Base-by-base conservation (phyloP, 306 rosid genomes). In the Corylus avellana region DNA sequence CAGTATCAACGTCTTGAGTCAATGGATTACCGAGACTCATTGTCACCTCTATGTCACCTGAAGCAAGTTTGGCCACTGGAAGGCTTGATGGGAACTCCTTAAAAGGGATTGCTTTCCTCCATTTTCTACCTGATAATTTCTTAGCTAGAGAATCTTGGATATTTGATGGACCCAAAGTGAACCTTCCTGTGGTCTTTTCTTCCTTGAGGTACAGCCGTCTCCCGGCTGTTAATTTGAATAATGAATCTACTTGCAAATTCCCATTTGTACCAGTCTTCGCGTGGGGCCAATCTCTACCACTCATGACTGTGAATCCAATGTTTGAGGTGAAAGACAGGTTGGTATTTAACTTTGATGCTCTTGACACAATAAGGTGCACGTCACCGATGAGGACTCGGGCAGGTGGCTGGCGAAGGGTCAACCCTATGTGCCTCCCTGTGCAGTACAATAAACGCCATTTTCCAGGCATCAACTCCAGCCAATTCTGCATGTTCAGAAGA, bases 71-170 rank as follows among this genome's bases (percentile, higher is more conserved):
- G 56, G 93, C 94, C 56, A 90, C 96, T 0, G 97, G 92, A 76
- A 95, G 98, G 86, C 98, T 92, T 14, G 96, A 89, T 0, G 98
- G 98, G 54, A 91, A 84, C 92, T 95, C 98, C 86, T 92, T 85
- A 72, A 95, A 91, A 25, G 97, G 98, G 49, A 81, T 70, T 55
- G 87, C 85, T 83, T 92, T 95, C 75, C 82, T 87, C 98, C 98
- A 95, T 78, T 88, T 95, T 80, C 81, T 85, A 81, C 91, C 85
- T 0, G 91, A 80, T 35, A 91, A 72, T 78, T 95, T 91, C 75
- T 82, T 89, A 72, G 96, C 88, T 35, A 92, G 73, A 59, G 91
- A 88, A 35, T 83, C 87, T 69, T 76, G 88, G 46, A 73, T 67
- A 47, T 81, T 78, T 17, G 88, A 90, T 39, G 83, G 88, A 73